These are phyloP conservation scores for Metschnikowia similis DNA, from an alignment of 805 yeast species.

Conservation along the genomic window DNA sequence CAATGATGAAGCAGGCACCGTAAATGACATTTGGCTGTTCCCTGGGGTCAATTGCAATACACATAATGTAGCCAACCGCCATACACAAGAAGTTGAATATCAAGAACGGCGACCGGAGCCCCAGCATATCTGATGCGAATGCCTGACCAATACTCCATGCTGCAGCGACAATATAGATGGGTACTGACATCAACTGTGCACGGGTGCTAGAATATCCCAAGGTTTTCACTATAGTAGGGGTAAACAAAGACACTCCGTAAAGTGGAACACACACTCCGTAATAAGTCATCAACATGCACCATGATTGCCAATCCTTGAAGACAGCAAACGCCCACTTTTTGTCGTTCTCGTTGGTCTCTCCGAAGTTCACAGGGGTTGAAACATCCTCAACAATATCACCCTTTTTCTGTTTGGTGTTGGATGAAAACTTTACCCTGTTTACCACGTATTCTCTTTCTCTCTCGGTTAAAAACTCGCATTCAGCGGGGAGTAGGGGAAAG, in stretches of 20 bases:
- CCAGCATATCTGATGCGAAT: conserved; percentile 21
- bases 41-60: conserved; percentile 22
- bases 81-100: conserved; percentile 20
- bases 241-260: conserved; percentile 38
- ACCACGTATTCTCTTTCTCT: conserved; percentile 14
- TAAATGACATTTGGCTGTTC: conserved; percentile 24
- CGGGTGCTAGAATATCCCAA: conserved; percentile 40
- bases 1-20: conserved; percentile 28
- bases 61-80: conserved; percentile 31
- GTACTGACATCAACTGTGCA: conserved; percentile 44
- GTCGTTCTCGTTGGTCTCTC: conserved; percentile 11
- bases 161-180: conserved; percentile 36
- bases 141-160: conserved; percentile 26
- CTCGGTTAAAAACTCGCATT: conserved; percentile 9
- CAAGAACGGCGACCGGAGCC: conserved; percentile 29
- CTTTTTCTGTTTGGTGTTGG: conserved; percentile 4
- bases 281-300: conserved; percentile 23
- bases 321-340: conserved; percentile 17
- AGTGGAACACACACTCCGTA: conserved; percentile 30
- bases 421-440: conserved; percentile 8
- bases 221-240: conserved; percentile 42
- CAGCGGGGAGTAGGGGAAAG: conserved; percentile 12
- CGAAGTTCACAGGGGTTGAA: conserved; percentile 4
- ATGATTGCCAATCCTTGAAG: conserved; percentile 27
- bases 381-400: not conserved